Conservation (phyloP, 495 filamentous ascomycete species). For the Hyphodiscus hymeniophilus region DNA sequence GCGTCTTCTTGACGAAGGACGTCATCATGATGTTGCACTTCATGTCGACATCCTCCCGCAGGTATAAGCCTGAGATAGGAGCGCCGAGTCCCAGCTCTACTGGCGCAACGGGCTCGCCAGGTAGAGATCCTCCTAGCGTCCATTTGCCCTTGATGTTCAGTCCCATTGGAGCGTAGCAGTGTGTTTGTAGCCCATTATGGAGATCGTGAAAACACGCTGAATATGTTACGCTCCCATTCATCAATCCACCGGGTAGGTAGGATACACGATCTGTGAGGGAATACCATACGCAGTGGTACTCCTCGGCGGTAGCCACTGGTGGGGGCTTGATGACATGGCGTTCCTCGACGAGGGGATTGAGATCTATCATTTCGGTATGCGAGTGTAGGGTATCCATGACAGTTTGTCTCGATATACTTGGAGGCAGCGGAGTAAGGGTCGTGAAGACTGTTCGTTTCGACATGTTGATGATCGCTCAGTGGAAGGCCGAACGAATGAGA, state of each 20-base stretch:
- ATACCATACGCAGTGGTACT: constrained; percentile 65
- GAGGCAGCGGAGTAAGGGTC: constrained; percentile 61
- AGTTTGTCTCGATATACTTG: constrained; percentile 53
- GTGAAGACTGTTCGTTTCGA: constrained; percentile 53
- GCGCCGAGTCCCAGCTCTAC: constrained; percentile 52
- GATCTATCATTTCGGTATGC: constrained; percentile 69
- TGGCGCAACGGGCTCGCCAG: constrained; percentile 50
- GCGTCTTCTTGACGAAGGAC: constrained; percentile 64
- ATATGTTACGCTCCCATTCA: constrained; percentile 61
- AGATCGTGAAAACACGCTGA: constrained; percentile 67
- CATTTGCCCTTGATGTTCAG: constrained; percentile 65
- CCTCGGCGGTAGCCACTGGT: constrained; percentile 51
- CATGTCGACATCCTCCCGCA: constrained; percentile 71
- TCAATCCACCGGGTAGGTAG: constrained; percentile 60
- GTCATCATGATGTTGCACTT: constrained; percentile 66
- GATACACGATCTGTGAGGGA: constrained; percentile 60
- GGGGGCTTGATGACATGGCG: constrained; percentile 57
- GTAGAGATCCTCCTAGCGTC: constrained; percentile 52
- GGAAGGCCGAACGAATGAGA: no score
- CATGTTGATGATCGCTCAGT: constrained; percentile 26
- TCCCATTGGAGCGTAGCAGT: constrained; percentile 60
- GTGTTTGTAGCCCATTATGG: constrained; percentile 60
- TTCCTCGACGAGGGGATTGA: constrained; percentile 71
- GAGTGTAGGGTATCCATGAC: constrained; percentile 64
- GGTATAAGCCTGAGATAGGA: constrained; percentile 58